Evolutionary conservation across 768 basidiomycete genomes (phyloP).

Genomic region (Pleurotus giganteus): DNA sequence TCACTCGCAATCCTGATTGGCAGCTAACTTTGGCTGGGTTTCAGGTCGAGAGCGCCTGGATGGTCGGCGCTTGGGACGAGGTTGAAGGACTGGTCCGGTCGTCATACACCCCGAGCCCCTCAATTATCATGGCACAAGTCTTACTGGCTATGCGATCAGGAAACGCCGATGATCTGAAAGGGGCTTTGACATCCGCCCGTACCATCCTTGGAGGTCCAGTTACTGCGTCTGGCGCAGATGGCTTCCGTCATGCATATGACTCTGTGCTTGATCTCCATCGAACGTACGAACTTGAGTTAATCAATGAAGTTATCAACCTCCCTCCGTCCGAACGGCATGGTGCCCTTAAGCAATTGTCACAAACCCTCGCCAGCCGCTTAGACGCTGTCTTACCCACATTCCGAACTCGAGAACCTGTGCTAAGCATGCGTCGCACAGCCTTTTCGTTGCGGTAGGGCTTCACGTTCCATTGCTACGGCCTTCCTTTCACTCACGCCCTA

Average conservation of each 20-base stretch:
- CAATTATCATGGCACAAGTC: constrained; percentile 74
- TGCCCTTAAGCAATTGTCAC: constrained; percentile 42
- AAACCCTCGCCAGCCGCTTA: constrained; percentile 60
- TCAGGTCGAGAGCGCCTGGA: constrained; percentile 93
- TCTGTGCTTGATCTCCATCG: constrained; percentile 82
- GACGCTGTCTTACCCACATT: constrained; percentile 84
- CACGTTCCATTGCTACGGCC: not conserved
- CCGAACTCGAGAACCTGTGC: constrained; percentile 80
- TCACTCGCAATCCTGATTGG: constrained; percentile 87
- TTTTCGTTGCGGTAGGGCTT: constrained; percentile 62
- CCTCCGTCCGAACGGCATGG: constrained; percentile 30
- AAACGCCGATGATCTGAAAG: constrained; percentile 40
- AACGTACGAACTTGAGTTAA: constrained; percentile 80
- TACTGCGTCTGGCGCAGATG: constrained; percentile 72
- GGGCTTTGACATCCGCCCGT: constrained; percentile 64
- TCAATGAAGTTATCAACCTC: constrained; percentile 43
- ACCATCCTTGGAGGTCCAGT: constrained; percentile 76
- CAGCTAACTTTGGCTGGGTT: constrained; percentile 72
- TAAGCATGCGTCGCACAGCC: constrained; percentile 87
- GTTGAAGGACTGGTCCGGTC: constrained; percentile 61
- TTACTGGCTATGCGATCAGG: constrained; percentile 74
- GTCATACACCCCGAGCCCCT: constrained; percentile 50
- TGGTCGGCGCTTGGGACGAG: constrained; percentile 90
- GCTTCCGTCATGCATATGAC: constrained; percentile 87
- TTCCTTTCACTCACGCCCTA: constrained; percentile 12